phyloP scores from a whole-genome alignment of 2,329 filamentous ascomycete genomes.

The Aureobasidium sp. region DNA sequence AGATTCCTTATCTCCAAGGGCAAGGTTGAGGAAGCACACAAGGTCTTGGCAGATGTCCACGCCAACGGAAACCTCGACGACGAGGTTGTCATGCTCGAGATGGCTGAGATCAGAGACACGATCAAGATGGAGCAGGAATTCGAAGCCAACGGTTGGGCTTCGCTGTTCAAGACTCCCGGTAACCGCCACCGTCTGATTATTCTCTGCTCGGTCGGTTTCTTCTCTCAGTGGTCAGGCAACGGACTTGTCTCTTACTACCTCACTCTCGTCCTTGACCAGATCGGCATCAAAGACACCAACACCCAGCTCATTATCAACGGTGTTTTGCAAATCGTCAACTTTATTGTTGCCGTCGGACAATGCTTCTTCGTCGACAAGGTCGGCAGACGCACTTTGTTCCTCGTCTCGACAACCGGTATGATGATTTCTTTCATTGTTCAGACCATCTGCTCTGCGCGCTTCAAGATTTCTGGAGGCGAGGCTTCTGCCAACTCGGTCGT shows the following conservation, averaged over 20 bases:
- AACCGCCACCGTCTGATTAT: constrained; percentile 51
- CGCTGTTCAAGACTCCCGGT: constrained; percentile 44
- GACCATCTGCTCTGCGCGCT: constrained; percentile 31
- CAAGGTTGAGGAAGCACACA: constrained; percentile 42
- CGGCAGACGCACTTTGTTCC: constrained; percentile 31
- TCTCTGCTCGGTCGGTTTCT: constrained; percentile 47
- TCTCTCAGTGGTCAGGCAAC: constrained; percentile 54
- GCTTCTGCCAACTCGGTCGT: constrained; percentile 27
- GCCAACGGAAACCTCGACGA: constrained; percentile 41
- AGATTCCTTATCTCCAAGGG: constrained; percentile 52
- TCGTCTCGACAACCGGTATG: constrained; percentile 35
- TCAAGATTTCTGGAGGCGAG: constrained; percentile 20
- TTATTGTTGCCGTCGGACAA: constrained; percentile 46
- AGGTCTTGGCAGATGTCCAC: constrained; percentile 48
- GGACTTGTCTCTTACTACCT: constrained; percentile 41
- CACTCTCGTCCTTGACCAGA: constrained; percentile 28
- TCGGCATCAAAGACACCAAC: constrained; percentile 30
- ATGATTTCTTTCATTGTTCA: constrained; percentile 33
- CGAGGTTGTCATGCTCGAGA: constrained; percentile 43
- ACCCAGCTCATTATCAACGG: constrained; percentile 39
- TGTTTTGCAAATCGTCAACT: constrained; percentile 54
- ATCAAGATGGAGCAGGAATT: constrained; percentile 43
- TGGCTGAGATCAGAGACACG: constrained; percentile 44
- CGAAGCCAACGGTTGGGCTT: constrained; percentile 39
- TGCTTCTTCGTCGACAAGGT: constrained; percentile 32